These are phyloP conservation scores for Dictyostelium discoideum DNA, from an alignment of 78 protist species.

Conservation along the genomic window DNA sequence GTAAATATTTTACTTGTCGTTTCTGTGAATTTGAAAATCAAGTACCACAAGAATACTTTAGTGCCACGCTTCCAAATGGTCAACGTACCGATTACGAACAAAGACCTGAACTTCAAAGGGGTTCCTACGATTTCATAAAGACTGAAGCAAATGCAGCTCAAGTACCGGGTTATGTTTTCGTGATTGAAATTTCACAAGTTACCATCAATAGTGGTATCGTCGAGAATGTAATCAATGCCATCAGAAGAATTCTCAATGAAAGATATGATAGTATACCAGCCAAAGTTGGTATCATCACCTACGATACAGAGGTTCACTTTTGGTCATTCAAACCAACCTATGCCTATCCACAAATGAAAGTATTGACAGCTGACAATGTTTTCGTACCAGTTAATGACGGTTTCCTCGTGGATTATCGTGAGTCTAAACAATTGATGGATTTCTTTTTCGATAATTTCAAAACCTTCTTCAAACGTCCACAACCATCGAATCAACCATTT, in stretches of 20 bases:
- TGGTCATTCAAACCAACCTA: constrained; percentile 66
- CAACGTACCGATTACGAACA: constrained; percentile 57
- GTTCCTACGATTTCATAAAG: constrained; percentile 38
- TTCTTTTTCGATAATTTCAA: constrained; percentile 52
- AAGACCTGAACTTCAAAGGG: constrained; percentile 63
- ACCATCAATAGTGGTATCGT: constrained; percentile 45
- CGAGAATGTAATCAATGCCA: not conserved
- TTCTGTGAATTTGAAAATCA: constrained; percentile 74
- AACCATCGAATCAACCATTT: not conserved
- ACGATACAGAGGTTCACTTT: constrained; percentile 76
- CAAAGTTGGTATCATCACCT: constrained; percentile 79
- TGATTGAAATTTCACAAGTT: constrained; percentile 45
- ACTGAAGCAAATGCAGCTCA: not conserved
- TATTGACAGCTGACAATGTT: constrained; percentile 58
- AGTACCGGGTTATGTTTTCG: constrained; percentile 59
- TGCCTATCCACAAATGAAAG: constrained; percentile 77
- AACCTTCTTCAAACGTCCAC: constrained; percentile 37
- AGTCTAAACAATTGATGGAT: constrained; percentile 53
- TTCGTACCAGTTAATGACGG: constrained; percentile 76
- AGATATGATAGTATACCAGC: constrained; percentile 30
- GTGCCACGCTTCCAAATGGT: constrained; percentile 70
- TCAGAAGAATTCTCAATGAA: constrained; percentile 52
- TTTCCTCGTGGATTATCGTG: constrained; percentile 50
- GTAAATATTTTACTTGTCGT: constrained; percentile 57
- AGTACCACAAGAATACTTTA: constrained; percentile 60